Conservation (phyloP, 768 basidiomycete genomes). For the Jaapia argillacea region DNA sequence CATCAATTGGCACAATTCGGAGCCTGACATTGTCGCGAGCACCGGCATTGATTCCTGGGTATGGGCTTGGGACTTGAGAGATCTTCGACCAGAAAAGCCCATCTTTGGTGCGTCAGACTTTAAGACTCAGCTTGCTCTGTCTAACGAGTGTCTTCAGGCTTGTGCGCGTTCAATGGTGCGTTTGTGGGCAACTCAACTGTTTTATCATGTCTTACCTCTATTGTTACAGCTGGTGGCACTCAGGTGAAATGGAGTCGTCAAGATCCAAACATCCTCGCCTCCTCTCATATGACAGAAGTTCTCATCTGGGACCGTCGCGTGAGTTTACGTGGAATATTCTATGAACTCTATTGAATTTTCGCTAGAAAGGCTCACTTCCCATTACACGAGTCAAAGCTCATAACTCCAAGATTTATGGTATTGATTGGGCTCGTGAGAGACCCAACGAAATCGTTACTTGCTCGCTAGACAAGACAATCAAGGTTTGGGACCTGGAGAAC, state of each 20-base stretch:
- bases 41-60: constrained; percentile 92
- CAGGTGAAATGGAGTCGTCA: constrained; percentile 97
- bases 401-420: constrained; percentile 89
- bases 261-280: constrained; percentile 80
- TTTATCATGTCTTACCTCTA: not conserved
- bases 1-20: constrained; percentile 91
- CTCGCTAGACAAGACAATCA: constrained; percentile 89
- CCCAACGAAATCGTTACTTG: constrained; percentile 86
- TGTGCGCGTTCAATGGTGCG: constrained; percentile 49
- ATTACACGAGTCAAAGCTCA: constrained; percentile 71
- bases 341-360: not conserved
- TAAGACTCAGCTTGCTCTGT: not conserved
- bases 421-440: constrained; percentile 83
- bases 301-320: constrained; percentile 94
- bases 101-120: constrained; percentile 40
- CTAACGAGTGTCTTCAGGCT: constrained; percentile 22
- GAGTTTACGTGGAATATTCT: constrained; percentile 16
- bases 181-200: constrained; percentile 1
- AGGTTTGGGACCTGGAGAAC: constrained; percentile 51
- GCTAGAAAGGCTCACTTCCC: constrained; percentile 82
- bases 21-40: constrained; percentile 80
- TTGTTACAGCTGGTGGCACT: constrained; percentile 64
- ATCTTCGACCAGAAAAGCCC: constrained; percentile 44
- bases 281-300: constrained; percentile 79
- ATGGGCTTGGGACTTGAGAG: constrained; percentile 88